Percentiles rank a stretch among this genome's conserved stretches.
Conservation (phyloP, 495 filamentous ascomycete species). For the Oidiodendron maius region DNA sequence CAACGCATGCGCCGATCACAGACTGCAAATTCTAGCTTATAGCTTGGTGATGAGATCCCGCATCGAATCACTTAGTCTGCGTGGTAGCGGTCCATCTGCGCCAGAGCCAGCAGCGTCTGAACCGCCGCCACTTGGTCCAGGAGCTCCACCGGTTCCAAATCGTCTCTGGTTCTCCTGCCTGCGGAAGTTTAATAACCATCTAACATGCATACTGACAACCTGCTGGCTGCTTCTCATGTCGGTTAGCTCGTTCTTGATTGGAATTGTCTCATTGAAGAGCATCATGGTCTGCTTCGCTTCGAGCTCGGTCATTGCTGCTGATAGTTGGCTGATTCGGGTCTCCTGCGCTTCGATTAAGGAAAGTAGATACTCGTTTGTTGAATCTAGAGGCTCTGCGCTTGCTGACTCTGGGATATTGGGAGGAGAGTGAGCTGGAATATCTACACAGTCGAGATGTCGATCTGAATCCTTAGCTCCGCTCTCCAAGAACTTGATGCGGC, state of each 20-base stretch:
- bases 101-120: slow-evolving; percentile 10
- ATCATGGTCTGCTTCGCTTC: slow-evolving; percentile 41
- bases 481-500: slow-evolving; percentile 37
- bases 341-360: slow-evolving; percentile 44
- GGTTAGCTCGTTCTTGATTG: slow-evolving; percentile 44
- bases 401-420: slow-evolving; percentile 8
- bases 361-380: slow-evolving; percentile 35
- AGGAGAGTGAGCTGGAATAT: slow-evolving; percentile 11
- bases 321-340: slow-evolving; percentile 36
- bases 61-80: slow-evolving; percentile 19
- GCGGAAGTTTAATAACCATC: slow-evolving; percentile 46
- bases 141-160: slow-evolving; percentile 16
- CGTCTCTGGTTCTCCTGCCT: slow-evolving; percentile 28
- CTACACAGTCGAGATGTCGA: slow-evolving; percentile 11
- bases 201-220: slow-evolving; percentile 47
- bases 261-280: slow-evolving; percentile 43
- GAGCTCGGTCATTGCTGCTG: slow-evolving; percentile 36
- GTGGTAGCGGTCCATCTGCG: slow-evolving; percentile 5
- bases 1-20: background rate
- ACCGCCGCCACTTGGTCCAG: slow-evolving; percentile 21
- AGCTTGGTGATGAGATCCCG: slow-evolving; percentile 21
- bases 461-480: slow-evolving; percentile 7
- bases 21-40: background rate
- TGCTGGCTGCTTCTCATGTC: slow-evolving; percentile 46
- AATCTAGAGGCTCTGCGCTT: slow-evolving; percentile 24